Percentiles rank a stretch among this genome's conserved stretches.
Evolutionary conservation across 805 yeast species (phyloP).

Genomic region (Candida pini): DNA sequence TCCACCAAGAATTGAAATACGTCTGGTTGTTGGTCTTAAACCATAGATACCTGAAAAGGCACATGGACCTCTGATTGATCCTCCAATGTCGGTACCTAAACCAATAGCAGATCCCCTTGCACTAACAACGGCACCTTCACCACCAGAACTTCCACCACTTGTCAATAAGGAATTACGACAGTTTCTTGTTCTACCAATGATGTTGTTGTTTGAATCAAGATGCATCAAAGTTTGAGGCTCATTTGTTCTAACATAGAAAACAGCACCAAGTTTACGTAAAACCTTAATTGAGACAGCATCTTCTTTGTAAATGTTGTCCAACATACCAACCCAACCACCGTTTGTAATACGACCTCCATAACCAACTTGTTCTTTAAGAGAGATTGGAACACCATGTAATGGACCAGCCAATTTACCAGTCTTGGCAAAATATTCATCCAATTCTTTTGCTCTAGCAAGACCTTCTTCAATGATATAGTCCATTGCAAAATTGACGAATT

Average conservation of each 20-base stretch:
- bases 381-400: constrained; percentile 63
- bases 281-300: constrained; percentile 45
- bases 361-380: constrained; percentile 61
- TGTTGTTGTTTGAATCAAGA: constrained; percentile 54
- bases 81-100: constrained; percentile 69
- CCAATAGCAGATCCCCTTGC: constrained; percentile 59
- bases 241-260: constrained; percentile 58
- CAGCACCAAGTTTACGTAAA: constrained; percentile 49
- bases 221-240: constrained; percentile 72
- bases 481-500: constrained; percentile 48
- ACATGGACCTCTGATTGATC: constrained; percentile 63
- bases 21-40: constrained; percentile 55
- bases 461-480: constrained; percentile 61
- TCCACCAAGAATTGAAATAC: constrained; percentile 43
- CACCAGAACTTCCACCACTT: constrained; percentile 71
- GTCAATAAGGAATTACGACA: constrained; percentile 52
- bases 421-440: constrained; percentile 45
- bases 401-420: constrained; percentile 58
- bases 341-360: constrained; percentile 49
- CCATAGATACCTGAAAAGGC: constrained; percentile 60
- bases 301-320: constrained; percentile 40
- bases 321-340: constrained; percentile 52
- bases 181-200: constrained; percentile 55
- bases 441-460: constrained; percentile 45
- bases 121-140: constrained; percentile 62